Conservation (phyloP, 2,329 filamentous ascomycete species). For the Endoconidiophora polonica region DNA sequence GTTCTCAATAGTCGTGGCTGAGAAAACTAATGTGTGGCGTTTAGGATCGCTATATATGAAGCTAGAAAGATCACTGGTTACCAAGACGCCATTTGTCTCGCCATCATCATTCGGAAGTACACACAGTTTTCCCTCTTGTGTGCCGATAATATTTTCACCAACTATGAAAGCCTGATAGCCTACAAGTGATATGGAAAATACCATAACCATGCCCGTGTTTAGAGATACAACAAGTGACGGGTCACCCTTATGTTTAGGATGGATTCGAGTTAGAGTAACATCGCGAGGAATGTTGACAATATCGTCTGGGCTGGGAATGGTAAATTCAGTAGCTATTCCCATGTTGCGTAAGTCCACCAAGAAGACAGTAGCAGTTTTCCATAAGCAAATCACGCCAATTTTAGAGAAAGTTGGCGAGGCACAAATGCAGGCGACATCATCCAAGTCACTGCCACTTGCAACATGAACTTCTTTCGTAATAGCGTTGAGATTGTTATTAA, state of each 20-base stretch:
- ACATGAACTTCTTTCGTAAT: conserved; percentile 34
- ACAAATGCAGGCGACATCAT: conserved; percentile 75
- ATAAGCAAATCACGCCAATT: conserved; percentile 72
- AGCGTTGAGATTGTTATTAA: conserved; percentile 39
- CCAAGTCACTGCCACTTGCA: conserved; percentile 28
- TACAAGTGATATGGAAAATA: conserved; percentile 51
- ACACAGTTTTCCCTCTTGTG: conserved; percentile 67
- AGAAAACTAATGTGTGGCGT: conserved; percentile 79
- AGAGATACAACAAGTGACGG: conserved; percentile 78
- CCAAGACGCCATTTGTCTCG: conserved; percentile 51
- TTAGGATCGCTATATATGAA: conserved; percentile 61
- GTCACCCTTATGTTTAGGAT: conserved; percentile 38
- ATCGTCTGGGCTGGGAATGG: conserved; percentile 42
- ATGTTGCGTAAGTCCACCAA: conserved; percentile 55
- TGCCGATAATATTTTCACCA: conserved; percentile 31
- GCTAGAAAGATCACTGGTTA: conserved; percentile 85
- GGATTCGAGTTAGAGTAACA: conserved; percentile 60
- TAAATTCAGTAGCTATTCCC: conserved; percentile 46
- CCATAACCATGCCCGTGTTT: conserved; percentile 82
- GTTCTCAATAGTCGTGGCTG: conserved; percentile 79
- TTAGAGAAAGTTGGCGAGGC: conserved; percentile 46
- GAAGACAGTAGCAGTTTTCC: conserved; percentile 64
- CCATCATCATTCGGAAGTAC: conserved; percentile 55
- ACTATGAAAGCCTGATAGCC: conserved; percentile 41
- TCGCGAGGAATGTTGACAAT: conserved; percentile 69